Conservation (phyloP, 2,329 filamentous ascomycete genomes). For the Xylariaceae sp. region DNA sequence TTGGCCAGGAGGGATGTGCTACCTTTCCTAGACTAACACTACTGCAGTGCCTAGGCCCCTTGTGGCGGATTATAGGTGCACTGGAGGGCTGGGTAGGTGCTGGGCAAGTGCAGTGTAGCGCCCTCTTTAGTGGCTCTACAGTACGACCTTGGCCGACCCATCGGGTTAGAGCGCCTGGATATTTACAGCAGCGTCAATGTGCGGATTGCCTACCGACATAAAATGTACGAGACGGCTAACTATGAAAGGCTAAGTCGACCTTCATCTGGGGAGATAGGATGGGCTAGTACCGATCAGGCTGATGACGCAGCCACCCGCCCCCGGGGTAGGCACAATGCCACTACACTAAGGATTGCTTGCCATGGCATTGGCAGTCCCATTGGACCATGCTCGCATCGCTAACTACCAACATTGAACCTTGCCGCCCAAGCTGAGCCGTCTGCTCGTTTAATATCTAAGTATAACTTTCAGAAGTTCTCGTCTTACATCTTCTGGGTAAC, state of each 20-base stretch:
- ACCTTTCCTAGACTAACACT: neutral
- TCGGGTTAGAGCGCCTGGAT: neutral
- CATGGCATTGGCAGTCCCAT: too few relatives aligned
- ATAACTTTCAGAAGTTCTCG: too few relatives aligned
- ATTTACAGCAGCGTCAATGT: neutral
- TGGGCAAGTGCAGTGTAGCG: neutral
- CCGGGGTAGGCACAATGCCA: neutral
- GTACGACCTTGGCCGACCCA: neutral
- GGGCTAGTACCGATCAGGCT: neutral
- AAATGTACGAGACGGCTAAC: neutral
- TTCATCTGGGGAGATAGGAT: neutral
- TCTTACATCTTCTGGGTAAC: too few relatives aligned
- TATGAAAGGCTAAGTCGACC: neutral
- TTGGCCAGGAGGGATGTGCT: conserved; percentile 10
- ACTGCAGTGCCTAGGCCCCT: neutral
- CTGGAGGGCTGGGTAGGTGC: neutral
- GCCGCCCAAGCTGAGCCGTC: neutral
- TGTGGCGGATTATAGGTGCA: neutral
- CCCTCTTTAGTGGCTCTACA: neutral
- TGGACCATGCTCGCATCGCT: too few relatives aligned
- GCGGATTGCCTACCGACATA: neutral
- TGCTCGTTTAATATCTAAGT: neutral
- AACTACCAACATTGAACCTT: too few relatives aligned
- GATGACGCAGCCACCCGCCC: neutral
- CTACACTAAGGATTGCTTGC: neutral